These are phyloP conservation scores for Arxiozyma bovina DNA, from an alignment of 1,139 yeast species.

Conservation along the genomic window DNA sequence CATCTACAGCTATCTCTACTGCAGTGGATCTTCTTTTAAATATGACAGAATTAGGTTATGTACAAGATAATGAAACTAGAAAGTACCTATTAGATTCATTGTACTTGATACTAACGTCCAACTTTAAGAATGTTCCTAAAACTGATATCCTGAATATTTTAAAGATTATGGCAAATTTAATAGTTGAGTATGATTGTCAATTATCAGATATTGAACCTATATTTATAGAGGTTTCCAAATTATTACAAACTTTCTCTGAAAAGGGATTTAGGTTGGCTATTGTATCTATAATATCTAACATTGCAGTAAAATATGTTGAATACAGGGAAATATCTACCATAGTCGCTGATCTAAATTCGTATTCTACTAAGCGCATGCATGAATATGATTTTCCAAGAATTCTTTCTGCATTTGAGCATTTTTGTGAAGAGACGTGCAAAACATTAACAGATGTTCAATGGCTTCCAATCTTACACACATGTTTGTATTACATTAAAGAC, in stretches of 20 bases:
- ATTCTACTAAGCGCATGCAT: constrained; percentile 50
- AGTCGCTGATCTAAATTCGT: constrained; percentile 61
- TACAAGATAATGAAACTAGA: constrained; percentile 51
- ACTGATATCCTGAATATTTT: constrained; percentile 53
- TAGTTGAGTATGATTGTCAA: constrained; percentile 46
- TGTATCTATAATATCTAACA: constrained; percentile 48
- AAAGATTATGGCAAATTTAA: constrained; percentile 46
- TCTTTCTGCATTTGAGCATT: constrained; percentile 52
- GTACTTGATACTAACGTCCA: constrained; percentile 54
- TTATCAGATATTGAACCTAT: constrained; percentile 47
- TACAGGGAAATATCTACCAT: constrained; percentile 42
- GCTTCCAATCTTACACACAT: constrained; percentile 66
- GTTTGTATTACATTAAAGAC: constrained; percentile 66
- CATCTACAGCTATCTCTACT: constrained; percentile 44
- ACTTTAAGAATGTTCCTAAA: constrained; percentile 45
- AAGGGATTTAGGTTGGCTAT: constrained; percentile 53
- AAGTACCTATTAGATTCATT: constrained; percentile 49
- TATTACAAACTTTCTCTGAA: constrained; percentile 52
- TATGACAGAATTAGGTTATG: constrained; percentile 52
- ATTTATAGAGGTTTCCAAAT: constrained; percentile 48
- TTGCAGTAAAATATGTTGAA: constrained; percentile 47
- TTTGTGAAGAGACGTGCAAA: constrained; percentile 50
- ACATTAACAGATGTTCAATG: constrained; percentile 52
- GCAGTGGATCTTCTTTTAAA: constrained; percentile 47
- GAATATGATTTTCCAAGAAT: constrained; percentile 77